phyloP scores from a whole-genome alignment of 2,329 filamentous ascomycete species.

The Sporothrix mexicana region DNA sequence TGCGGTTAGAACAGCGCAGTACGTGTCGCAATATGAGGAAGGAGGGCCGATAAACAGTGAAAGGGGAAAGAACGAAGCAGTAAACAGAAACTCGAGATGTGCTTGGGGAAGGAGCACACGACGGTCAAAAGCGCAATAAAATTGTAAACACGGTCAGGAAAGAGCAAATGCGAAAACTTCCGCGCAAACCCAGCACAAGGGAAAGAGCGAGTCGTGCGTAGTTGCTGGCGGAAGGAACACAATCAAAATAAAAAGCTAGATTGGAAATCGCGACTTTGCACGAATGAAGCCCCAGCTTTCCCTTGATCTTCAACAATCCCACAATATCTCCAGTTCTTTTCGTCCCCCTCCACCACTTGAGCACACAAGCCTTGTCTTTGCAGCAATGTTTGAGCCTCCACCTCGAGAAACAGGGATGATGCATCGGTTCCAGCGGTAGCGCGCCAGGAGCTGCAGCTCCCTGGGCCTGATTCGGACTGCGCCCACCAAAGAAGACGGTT shows the following conservation, averaged over 20 bases:
- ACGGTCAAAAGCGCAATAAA: not conserved
- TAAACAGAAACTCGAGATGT: conserved; percentile 13
- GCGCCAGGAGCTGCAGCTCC: conserved; percentile 5
- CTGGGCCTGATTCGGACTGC: conserved; percentile 5
- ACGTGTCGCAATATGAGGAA: not conserved
- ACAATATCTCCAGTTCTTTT: not conserved
- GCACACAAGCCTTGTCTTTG: conserved; percentile 8
- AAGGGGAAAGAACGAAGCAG: conserved; percentile 9
- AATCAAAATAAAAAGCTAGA: not conserved
- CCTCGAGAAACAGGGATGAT: conserved; percentile 7
- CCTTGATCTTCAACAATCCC: not conserved
- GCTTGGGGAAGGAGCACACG: not conserved
- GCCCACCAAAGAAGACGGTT: conserved; percentile 15
- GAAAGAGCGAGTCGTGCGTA: not conserved
- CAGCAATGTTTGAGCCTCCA: not conserved
- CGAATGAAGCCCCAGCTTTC: not conserved
- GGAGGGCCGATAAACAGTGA: not conserved
- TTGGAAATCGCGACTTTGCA: not conserved
- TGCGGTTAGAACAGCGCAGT: not conserved
- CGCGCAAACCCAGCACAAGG: not conserved
- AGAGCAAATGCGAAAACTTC: not conserved
- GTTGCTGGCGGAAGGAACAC: conserved; percentile 3
- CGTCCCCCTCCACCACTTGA: not conserved
- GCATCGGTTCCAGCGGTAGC: not conserved
- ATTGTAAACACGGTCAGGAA: not conserved